Evolutionary conservation across 805 yeast genomes (phyloP), one percentile per base, ranked within the genome.

Genomic region (Candida xiaguanensis): DNA sequence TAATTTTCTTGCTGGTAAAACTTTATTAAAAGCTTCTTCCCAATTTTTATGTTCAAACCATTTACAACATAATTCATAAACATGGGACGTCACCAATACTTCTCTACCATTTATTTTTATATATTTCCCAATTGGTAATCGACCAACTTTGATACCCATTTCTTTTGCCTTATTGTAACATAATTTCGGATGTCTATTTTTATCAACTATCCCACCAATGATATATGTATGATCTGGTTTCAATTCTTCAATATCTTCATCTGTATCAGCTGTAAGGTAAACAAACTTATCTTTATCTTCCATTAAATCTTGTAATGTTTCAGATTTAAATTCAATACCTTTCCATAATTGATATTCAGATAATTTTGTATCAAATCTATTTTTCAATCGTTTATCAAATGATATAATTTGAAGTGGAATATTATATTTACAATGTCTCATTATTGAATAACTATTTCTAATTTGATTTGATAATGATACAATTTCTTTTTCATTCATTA

Each of bases 141-240:
- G 75, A 17, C 80, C 90, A 2, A 93, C 85, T 30, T 70, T 58
- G 14, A 91, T 69, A 0, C 90, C 88, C 48, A 85, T 61, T 42
- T 70, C 64, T 47, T 80, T 73, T 1, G 98, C 98, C 59, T 90
- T 93, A 46, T 84, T 74, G 34, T 77, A 71, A 58, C 99, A 91
- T 24, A 91, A 61, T 46, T 72, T 70, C 60, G 87, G 86, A 64
- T 89, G 82, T 50, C 98, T 75, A 43, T 95, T 95, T 59, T 91
- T 91, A 59, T 91, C 99, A 2, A 91, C 98, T 41, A 91, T 91
- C 0, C 98, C 99, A 8, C 99, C 99, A 36, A 91, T 80, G 31
- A 91, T 78, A 50, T 91, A 91, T 0, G 95, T 85, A 56, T 72
- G 68, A 2, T 82, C 85, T 4, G 79, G 77, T 44, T 82, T 79